Percentiles rank a stretch among this genome's conserved stretches.
Conservation (phyloP, 495 filamentous ascomycete genomes). For the Hypoxylon trugodes region DNA sequence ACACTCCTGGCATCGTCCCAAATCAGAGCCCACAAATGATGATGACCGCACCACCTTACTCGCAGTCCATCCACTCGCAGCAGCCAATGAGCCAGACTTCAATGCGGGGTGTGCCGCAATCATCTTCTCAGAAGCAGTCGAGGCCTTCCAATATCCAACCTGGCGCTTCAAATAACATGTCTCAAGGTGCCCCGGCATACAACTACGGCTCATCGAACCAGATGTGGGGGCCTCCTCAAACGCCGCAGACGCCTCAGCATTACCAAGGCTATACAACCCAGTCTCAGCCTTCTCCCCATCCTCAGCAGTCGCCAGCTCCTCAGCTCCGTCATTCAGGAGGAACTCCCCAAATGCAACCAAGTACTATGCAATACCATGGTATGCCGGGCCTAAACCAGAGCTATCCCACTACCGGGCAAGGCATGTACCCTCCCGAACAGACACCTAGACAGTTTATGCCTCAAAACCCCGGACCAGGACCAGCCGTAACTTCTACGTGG, state of each 20-base stretch:
- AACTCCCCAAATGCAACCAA: conserved; percentile 67
- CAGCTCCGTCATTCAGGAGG: conserved; percentile 69
- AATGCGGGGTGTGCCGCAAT: conserved; percentile 61
- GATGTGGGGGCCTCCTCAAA: conserved; percentile 58
- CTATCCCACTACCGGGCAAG: conserved; percentile 58
- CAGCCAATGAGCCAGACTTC: conserved; percentile 59
- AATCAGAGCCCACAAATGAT: conserved; percentile 66
- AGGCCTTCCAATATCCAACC: conserved; percentile 55
- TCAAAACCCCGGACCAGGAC: conserved; percentile 49
- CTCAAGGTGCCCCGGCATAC: conserved; percentile 54
- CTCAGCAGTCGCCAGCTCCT: conserved; percentile 66
- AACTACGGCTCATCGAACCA: conserved; percentile 60
- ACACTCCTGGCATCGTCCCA: conserved; percentile 53
- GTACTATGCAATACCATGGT: conserved; percentile 63
- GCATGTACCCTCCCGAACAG: conserved; percentile 66
- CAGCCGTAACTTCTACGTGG: conserved; percentile 56
- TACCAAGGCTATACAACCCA: conserved; percentile 59
- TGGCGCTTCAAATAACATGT: conserved; percentile 47
- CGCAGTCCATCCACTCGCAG: conserved; percentile 61
- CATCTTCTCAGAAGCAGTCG: conserved; percentile 57
- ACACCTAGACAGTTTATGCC: conserved; percentile 70
- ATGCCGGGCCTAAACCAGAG: conserved; percentile 68
- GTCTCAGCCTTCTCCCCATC: conserved; percentile 65
- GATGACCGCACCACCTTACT: conserved; percentile 61
- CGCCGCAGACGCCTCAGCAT: conserved; percentile 58